phyloP scores from a whole-genome alignment of 2,329 filamentous ascomycete species.

The Coniosporium tulheliwenetii region DNA sequence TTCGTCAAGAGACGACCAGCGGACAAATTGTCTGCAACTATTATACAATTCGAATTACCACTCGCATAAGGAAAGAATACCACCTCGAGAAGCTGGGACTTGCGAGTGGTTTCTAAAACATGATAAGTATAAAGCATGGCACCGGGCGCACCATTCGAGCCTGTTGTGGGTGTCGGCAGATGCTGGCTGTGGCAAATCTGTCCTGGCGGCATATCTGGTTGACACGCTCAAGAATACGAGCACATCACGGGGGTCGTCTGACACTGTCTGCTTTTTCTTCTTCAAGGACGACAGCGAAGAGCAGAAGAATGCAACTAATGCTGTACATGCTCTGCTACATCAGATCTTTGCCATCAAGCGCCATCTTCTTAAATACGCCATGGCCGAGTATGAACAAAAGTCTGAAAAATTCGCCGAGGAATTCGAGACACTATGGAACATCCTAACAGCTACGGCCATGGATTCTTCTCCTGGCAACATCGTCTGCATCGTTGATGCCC shows the following conservation, averaged over 20 bases:
- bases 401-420: slow-evolving; percentile 7
- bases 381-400: slow-evolving; percentile 9
- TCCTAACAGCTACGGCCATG: slow-evolving; percentile 3
- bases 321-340: slow-evolving; percentile 21
- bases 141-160: slow-evolving; percentile 6
- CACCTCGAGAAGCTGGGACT: slow-evolving; percentile 13
- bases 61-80: slow-evolving; percentile 17
- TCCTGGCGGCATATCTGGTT: slow-evolving; percentile 19
- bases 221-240: slow-evolving; percentile 6
- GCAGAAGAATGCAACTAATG: slow-evolving; percentile 13
- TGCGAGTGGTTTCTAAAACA: slow-evolving; percentile 19
- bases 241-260: background rate
- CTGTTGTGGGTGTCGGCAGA: slow-evolving; percentile 25
- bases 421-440: slow-evolving; percentile 5
- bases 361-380: slow-evolving; percentile 9
- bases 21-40: background rate
- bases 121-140: slow-evolving; percentile 13
- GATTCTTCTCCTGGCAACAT: slow-evolving; percentile 2
- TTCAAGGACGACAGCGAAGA: slow-evolving; percentile 23
- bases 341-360: slow-evolving; percentile 17
- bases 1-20: too few species aligned
- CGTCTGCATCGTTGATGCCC: slow-evolving; percentile 12
- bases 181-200: slow-evolving; percentile 26
- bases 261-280: slow-evolving; percentile 17
- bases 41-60: slow-evolving; percentile 15